Conservation (phyloP, 495 filamentous ascomycete genomes). For the Pyronema domesticum region DNA sequence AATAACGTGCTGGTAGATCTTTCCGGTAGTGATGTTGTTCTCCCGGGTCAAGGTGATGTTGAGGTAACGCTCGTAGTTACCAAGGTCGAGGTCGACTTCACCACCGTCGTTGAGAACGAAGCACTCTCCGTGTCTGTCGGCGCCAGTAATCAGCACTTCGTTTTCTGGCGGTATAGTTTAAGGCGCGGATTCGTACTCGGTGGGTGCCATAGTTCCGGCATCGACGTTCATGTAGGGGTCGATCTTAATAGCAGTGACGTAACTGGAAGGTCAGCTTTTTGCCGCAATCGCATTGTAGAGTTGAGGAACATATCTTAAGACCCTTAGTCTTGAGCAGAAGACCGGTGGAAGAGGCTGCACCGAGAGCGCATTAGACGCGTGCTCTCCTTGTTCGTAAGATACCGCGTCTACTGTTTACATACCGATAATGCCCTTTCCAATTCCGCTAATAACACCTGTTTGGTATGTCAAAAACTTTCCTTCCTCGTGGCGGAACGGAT, state of each 20-base stretch:
- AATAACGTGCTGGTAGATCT: constrained; percentile 82
- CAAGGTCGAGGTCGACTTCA: constrained; percentile 81
- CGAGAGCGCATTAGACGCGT: constrained; percentile 19
- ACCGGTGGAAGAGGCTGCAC: constrained; percentile 47
- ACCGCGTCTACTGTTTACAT: constrained; percentile 22
- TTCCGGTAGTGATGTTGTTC: constrained; percentile 90
- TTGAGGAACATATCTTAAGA: constrained; percentile 37
- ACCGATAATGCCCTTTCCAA: constrained; percentile 73
- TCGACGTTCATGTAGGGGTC: constrained; percentile 78
- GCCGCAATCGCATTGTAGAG: not conserved
- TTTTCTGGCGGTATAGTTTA: not conserved
- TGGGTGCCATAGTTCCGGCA: constrained; percentile 66
- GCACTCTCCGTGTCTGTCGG: constrained; percentile 49
- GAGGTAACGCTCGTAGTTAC: constrained; percentile 84
- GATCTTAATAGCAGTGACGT: constrained; percentile 54
- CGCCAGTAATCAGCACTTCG: not conserved
- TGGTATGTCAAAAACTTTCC: not conserved
- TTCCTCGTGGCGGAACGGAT: not conserved
- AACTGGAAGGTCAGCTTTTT: constrained; percentile 15
- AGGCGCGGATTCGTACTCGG: constrained; percentile 38
- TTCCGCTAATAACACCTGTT: constrained; percentile 56
- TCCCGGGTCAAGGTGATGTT: constrained; percentile 54
- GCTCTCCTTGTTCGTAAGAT: constrained; percentile 10
- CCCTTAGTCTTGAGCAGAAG: constrained; percentile 72
- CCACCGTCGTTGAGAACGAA: constrained; percentile 61